phyloP scores from a whole-genome alignment of 78 protist species.

The Pigoraptor vietnamica region DNA sequence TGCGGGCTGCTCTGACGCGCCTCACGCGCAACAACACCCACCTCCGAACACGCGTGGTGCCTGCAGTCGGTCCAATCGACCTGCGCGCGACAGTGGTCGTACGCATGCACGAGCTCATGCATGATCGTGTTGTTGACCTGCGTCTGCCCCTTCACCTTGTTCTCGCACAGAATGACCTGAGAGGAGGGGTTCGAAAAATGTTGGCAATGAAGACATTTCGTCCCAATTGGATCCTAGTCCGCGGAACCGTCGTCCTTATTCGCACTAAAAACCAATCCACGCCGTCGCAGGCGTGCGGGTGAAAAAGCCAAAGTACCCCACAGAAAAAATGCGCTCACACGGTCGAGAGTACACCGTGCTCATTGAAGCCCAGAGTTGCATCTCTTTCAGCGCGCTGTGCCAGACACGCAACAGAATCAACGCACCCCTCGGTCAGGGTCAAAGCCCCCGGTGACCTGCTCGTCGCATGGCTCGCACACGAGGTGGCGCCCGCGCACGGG shows the following conservation, averaged over 20 bases:
- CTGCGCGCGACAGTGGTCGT: conserved; percentile 58
- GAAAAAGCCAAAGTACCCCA: too few relatives aligned
- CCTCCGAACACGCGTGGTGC: conserved; percentile 79
- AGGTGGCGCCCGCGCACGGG: background rate
- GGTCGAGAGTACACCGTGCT: too few relatives aligned
- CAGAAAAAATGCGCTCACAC: too few relatives aligned
- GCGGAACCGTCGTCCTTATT: too few relatives aligned
- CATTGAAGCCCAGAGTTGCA: background rate
- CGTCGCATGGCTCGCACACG: background rate
- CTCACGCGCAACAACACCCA: background rate
- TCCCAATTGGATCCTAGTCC: background rate
- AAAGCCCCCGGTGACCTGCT: background rate
- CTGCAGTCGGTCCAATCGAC: conserved; percentile 44
- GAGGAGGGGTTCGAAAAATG: too few relatives aligned
- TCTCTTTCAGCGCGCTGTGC: background rate
- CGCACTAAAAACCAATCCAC: too few relatives aligned
- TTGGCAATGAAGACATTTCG: background rate
- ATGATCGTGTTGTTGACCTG: conserved; percentile 16
- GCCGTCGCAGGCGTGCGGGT: too few relatives aligned
- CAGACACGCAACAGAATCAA: background rate
- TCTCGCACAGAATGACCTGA: conserved; percentile 3
- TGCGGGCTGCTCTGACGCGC: background rate
- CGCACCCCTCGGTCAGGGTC: background rate
- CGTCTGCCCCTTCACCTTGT: background rate
- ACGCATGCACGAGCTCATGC: conserved; percentile 79